Percentiles rank a stretch among this genome's conserved stretches.
Conservation (phyloP, 768 basidiomycete genomes). For the Russula sp. region DNA sequence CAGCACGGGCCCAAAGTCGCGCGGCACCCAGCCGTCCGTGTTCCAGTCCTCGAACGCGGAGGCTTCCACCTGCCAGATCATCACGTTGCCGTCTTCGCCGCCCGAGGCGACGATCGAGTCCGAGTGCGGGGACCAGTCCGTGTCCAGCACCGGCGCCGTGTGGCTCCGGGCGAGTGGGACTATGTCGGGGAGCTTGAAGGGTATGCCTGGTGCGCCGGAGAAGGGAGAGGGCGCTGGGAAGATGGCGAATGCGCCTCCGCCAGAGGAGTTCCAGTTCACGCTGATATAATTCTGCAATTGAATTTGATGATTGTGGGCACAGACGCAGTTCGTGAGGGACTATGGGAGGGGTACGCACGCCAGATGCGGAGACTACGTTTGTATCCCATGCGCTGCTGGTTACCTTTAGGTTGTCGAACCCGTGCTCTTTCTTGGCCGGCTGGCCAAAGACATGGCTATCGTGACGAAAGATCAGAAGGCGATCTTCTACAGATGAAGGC, state of each 20-base stretch:
- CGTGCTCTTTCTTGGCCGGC: constrained; percentile 75
- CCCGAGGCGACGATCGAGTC: constrained; percentile 87
- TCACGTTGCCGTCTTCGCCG: constrained; percentile 90
- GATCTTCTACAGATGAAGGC: constrained; percentile 4
- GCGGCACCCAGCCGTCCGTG: constrained; percentile 71
- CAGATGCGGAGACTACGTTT: constrained; percentile 82
- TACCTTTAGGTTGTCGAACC: constrained; percentile 77
- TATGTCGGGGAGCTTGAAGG: constrained; percentile 83
- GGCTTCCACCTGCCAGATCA: constrained; percentile 82
- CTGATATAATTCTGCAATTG: constrained; percentile 55
- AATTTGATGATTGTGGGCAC: constrained; percentile 15
- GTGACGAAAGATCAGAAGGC: constrained; percentile 2
- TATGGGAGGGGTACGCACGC: constrained; percentile 40
- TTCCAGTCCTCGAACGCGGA: constrained; percentile 79
- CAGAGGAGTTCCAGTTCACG: constrained; percentile 91
- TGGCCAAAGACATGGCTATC: constrained; percentile 89
- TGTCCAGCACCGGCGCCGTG: constrained; percentile 83
- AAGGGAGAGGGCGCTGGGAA: constrained; percentile 79
- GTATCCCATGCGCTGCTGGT: constrained; percentile 95
- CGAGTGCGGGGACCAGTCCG: constrained; percentile 93
- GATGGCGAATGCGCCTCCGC: constrained; percentile 93
- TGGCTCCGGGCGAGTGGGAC: constrained; percentile 88
- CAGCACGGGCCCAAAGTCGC: constrained; percentile 81
- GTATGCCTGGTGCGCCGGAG: constrained; percentile 47
- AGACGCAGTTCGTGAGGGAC: neutral